Evolutionary conservation across 176 grass and related monocot genomes (phyloP).

Genomic region (Triticum urartu): DNA sequence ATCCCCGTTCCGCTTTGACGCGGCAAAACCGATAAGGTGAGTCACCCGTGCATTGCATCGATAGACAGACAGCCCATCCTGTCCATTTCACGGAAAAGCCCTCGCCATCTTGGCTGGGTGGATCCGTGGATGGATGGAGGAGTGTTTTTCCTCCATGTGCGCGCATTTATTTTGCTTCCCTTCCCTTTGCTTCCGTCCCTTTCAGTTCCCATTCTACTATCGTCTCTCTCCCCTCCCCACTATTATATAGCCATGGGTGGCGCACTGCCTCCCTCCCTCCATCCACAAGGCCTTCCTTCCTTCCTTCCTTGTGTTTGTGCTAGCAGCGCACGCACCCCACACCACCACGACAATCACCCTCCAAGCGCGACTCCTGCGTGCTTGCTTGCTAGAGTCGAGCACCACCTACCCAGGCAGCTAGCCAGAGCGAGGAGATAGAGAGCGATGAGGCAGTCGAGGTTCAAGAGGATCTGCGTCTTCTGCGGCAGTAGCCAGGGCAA

Average conservation of each 20-base stretch:
- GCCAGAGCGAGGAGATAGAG: background rate
- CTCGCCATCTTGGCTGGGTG: conserved; percentile 10
- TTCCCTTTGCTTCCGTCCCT: background rate
- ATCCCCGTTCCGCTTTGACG: background rate
- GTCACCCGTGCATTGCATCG: conserved; percentile 4
- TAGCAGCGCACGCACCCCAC: conserved; percentile 4
- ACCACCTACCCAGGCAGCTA: background rate
- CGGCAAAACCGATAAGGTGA: conserved; percentile 44
- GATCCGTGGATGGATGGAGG: background rate
- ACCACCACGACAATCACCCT: background rate
- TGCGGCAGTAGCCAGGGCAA: conserved; percentile 95
- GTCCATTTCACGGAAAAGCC: conserved; percentile 30
- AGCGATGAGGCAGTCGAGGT: conserved; percentile 70
- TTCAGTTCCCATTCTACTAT: background rate
- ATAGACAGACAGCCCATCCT: background rate
- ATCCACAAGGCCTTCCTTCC: background rate
- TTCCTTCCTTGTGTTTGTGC: background rate
- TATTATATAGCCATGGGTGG: conserved; percentile 57
- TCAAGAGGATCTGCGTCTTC: conserved; percentile 97
- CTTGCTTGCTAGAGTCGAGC: background rate
- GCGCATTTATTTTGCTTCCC: background rate
- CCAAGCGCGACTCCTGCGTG: background rate
- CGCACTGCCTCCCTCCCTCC: conserved; percentile 27
- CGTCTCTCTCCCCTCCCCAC: conserved; percentile 8
- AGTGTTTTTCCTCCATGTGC: conserved; percentile 25